A percentile compares a stretch with the other conserved stretches of the same genome.
Conservation (phyloP, 2,329 filamentous ascomycete species). For the Bisporella sp. region DNA sequence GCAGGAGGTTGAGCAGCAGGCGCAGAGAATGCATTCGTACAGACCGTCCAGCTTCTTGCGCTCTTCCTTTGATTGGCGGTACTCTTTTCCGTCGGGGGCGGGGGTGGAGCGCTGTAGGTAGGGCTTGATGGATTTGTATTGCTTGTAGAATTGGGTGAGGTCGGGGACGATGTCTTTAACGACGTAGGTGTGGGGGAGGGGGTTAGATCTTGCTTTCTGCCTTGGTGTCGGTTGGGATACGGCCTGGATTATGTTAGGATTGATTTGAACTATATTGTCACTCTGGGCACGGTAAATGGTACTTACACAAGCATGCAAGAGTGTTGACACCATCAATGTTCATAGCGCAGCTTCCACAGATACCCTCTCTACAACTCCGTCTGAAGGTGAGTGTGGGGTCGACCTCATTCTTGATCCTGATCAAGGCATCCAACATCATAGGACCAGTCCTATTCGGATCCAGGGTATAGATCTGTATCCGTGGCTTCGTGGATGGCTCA, state of each 20-base stretch:
- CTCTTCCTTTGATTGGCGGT: constrained; percentile 84
- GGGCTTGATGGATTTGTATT: constrained; percentile 99
- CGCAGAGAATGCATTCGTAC: constrained; percentile 98
- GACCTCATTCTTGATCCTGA: constrained; percentile 98
- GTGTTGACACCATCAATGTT: constrained; percentile 99
- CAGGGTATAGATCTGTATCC: constrained; percentile 90
- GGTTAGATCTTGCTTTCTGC: constrained; percentile 92
- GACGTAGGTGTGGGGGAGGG: constrained; percentile 95
- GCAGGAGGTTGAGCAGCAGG: constrained; percentile 97
- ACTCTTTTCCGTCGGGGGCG: constrained; percentile 80
- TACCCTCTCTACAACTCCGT: constrained; percentile 93
- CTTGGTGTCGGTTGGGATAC: constrained; percentile 76
- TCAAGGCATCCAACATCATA: constrained; percentile 95
- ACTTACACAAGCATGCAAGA: constrained; percentile 91
- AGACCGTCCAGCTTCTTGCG: constrained; percentile 91
- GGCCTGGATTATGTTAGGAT: constrained; percentile 58
- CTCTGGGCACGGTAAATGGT: not conserved
- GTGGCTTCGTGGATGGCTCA: constrained; percentile 82
- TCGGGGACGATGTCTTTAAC: constrained; percentile 99
- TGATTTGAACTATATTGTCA: constrained; percentile 16
- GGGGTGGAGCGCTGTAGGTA: constrained; percentile 90
- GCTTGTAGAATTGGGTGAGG: constrained; percentile 98
- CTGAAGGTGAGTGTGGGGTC: constrained; percentile 96
- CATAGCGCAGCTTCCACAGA: constrained; percentile 98
- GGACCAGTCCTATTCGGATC: constrained; percentile 98